Percentiles rank a stretch among this genome's conserved stretches.
These are phyloP conservation scores for Calonectria henricotiae DNA, from an alignment of 2,329 filamentous ascomycete species.

Conservation along the genomic window DNA sequence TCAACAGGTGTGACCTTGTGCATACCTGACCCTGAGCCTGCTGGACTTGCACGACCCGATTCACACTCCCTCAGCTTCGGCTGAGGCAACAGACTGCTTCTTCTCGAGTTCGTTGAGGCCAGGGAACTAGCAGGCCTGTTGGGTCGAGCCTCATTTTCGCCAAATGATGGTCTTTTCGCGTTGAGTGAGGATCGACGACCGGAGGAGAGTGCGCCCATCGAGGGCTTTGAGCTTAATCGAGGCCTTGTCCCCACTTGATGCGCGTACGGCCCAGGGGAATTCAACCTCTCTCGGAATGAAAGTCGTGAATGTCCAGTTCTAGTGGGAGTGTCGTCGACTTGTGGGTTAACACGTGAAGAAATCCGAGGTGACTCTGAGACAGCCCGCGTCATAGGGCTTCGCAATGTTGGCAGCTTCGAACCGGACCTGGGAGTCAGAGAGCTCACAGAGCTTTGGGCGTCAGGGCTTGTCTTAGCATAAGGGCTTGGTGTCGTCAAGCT, in stretches of 20 bases:
- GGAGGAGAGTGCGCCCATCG: slow-evolving; percentile 61
- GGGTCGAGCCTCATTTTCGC: slow-evolving; percentile 53
- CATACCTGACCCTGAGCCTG: slow-evolving; percentile 61
- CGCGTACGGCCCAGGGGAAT: slow-evolving; percentile 66
- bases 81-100: slow-evolving; percentile 71
- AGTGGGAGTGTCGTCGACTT: slow-evolving; percentile 63
- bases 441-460: slow-evolving; percentile 61
- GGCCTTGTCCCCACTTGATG: slow-evolving; percentile 66
- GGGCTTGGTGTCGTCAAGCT: slow-evolving; percentile 74
- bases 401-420: slow-evolving; percentile 67
- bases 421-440: slow-evolving; percentile 62
- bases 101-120: slow-evolving; percentile 63
- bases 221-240: slow-evolving; percentile 62
- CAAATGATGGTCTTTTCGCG: slow-evolving; percentile 60
- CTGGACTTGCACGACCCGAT: slow-evolving; percentile 67
- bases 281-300: slow-evolving; percentile 70
- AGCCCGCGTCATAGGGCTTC: slow-evolving; percentile 66
- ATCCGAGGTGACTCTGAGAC: slow-evolving; percentile 66
- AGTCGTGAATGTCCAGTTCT: slow-evolving; percentile 64
- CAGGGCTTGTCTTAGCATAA: slow-evolving; percentile 65
- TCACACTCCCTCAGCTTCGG: slow-evolving; percentile 58
- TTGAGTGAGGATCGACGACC: slow-evolving; percentile 71
- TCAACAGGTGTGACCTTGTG: slow-evolving; percentile 54
- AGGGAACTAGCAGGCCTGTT: slow-evolving; percentile 73
- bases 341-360: slow-evolving; percentile 23